Evolutionary conservation across 192 early-diverging fungal species (phyloP), one percentile per base, ranked within the genome.

Genomic region (Allomyces arbusculus): DNA sequence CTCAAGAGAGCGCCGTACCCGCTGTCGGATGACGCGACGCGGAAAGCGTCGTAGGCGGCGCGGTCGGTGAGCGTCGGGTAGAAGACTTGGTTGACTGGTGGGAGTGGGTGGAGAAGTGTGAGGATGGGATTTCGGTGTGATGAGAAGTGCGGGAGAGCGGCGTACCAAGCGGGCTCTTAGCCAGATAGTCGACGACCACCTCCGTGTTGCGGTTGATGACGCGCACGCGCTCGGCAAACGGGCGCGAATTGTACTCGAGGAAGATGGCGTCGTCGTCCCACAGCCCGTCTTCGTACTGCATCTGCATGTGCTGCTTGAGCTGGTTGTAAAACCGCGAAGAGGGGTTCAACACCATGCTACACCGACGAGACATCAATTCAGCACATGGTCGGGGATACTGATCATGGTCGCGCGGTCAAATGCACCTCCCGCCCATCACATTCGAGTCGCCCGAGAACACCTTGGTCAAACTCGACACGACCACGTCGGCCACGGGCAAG

Each of bases 261-360:
- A 95, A 93, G 23, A 97, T 76, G n/a, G 89, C 89, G 72, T 97
- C 95, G 69, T 92, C 90, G 64, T 80, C 77, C 91, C 92, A 95
- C 67, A 95, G 63, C 40, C 80, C 70, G 71, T 97, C 92, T 68
- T 92, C 89, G 65, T 87, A 91, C 23, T 85, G 75, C 20, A 69
- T 64, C 10, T 72, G 62, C 63, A 94, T 69, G 20, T 75, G 75
- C 7, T 74, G 64, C 65, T 79, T 79, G 55, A 95, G 73, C 26
- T 66, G 66, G n/a, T 65, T 64, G 72, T 87, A 87, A 63, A 71
- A 75, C 43, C 70, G 63, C 23, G 78, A 65, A 23, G 78, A 74
- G 22, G 92, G 91, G 67, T 95, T 95, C 61, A 95, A 74, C 4
- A 89, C 77, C 73, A 86, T 69, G 64, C 86, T 87, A 64, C 20